A percentile compares a stretch with the other conserved stretches of the same genome.
phyloP scores from a whole-genome alignment of 495 filamentous ascomycete genomes.

The Corynascus novoguineensis region DNA sequence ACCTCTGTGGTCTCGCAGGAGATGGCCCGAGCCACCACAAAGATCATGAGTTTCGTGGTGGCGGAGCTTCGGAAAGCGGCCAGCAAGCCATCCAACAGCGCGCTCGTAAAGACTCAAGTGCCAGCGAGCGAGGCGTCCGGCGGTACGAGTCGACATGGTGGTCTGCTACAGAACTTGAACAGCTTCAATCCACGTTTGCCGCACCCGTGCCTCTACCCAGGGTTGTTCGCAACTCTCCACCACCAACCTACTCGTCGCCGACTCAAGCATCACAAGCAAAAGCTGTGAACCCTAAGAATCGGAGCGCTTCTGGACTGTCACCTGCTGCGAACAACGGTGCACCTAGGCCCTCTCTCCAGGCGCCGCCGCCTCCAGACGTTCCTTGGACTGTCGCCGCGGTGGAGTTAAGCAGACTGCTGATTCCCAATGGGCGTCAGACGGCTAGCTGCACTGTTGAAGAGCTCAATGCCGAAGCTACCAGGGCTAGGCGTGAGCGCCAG shows the following conservation, averaged over 20 bases:
- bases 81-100: slow-evolving; percentile 39
- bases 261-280: slow-evolving; percentile 78
- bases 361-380: slow-evolving; percentile 70
- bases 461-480: slow-evolving; percentile 59
- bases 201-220: slow-evolving; percentile 47
- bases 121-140: slow-evolving; percentile 22
- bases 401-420: slow-evolving; percentile 76
- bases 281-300: slow-evolving; percentile 55
- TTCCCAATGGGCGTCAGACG: slow-evolving; percentile 66
- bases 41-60: slow-evolving; percentile 37
- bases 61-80: slow-evolving; percentile 50
- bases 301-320: slow-evolving; percentile 38
- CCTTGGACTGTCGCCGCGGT: slow-evolving; percentile 75
- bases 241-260: slow-evolving; percentile 63
- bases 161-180: slow-evolving; percentile 59
- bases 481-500: slow-evolving; percentile 58
- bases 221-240: slow-evolving; percentile 49
- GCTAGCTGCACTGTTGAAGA: slow-evolving; percentile 71
- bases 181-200: slow-evolving; percentile 50
- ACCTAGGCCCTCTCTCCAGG: slow-evolving; percentile 28
- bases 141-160: slow-evolving; percentile 72
- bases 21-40: slow-evolving; percentile 40
- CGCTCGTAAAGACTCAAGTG: slow-evolving; percentile 29
- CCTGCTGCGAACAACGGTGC: slow-evolving; percentile 25
- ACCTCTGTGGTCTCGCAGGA: slow-evolving; percentile 70